Percentiles rank a stretch among this genome's conserved stretches.
Evolutionary conservation across 371 early-diverging fungal species (phyloP).

Genomic region (Rhizopus sp.): DNA sequence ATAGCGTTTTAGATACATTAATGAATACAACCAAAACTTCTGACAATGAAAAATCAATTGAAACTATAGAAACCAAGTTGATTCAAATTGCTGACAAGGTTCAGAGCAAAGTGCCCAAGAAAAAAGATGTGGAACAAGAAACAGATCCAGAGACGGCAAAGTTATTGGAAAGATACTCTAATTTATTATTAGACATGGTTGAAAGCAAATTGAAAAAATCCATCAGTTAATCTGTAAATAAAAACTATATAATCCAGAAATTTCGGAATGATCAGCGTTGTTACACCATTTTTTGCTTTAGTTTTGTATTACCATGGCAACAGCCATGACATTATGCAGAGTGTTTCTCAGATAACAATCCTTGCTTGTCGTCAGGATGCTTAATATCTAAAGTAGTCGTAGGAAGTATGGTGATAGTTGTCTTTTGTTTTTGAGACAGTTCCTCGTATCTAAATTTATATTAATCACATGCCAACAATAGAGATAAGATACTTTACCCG

Average conservation of each 20-base stretch:
- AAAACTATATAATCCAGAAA: too few relatives aligned
- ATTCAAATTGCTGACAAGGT: slow-evolving; percentile 15
- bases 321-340: not conserved
- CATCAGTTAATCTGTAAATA: too few relatives aligned
- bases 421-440: slow-evolving; percentile 4
- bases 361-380: too few relatives aligned
- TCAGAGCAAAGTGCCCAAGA: slow-evolving; percentile 2
- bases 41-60: slow-evolving; percentile 7
- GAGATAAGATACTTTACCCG: slow-evolving; percentile 26
- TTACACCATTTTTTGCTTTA: too few relatives aligned
- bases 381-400: not conserved
- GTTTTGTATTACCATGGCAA: slow-evolving; percentile 7
- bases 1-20: slow-evolving; percentile 32
- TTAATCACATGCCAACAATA: not conserved
- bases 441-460: slow-evolving; percentile 1
- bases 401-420: not conserved
- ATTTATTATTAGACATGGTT: slow-evolving; percentile 19
- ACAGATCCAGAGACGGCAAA: slow-evolving; percentile 6
- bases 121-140: not conserved
- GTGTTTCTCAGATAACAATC: not conserved
- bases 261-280: slow-evolving; percentile 1
- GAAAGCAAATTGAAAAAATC: slow-evolving; percentile 22
- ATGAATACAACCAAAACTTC: slow-evolving; percentile 3
- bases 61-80: slow-evolving; percentile 21
- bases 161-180: slow-evolving; percentile 25